Conservation (phyloP, 2,329 filamentous ascomycete genomes). For the Venturia nashicola region DNA sequence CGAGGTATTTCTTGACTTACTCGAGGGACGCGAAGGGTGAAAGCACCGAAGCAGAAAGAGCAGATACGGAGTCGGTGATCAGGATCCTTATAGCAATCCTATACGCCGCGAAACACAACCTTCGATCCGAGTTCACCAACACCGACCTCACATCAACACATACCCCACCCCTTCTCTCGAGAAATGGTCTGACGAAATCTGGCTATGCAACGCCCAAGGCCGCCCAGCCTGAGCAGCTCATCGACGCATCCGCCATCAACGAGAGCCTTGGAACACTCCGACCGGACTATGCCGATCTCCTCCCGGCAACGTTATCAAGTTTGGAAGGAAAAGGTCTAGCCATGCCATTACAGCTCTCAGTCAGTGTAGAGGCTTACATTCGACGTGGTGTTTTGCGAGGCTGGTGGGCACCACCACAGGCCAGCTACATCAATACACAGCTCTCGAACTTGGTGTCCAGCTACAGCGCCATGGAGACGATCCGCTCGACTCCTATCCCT, state of each 20-base stretch:
- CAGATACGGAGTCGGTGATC: slow-evolving; percentile 47
- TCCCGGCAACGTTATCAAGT: slow-evolving; percentile 17
- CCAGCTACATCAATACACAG: slow-evolving; percentile 45
- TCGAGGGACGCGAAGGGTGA: slow-evolving; percentile 19
- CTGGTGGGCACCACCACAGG: slow-evolving; percentile 49
- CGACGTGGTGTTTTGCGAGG: slow-evolving; percentile 41
- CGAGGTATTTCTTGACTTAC: slow-evolving; percentile 42
- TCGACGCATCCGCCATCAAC: slow-evolving; percentile 15
- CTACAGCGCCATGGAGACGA: slow-evolving; percentile 53
- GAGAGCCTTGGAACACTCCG: slow-evolving; percentile 11
- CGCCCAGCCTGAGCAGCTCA: slow-evolving; percentile 5
- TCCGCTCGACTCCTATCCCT: slow-evolving; percentile 50
- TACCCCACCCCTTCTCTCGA: slow-evolving; percentile 21
- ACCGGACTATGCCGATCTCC: slow-evolving; percentile 22
- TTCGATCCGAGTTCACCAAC: slow-evolving; percentile 48
- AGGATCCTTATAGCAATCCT: slow-evolving; percentile 48
- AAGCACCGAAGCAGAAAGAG: slow-evolving; percentile 27
- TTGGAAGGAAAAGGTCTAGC: slow-evolving; percentile 47
- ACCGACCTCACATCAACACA: slow-evolving; percentile 22
- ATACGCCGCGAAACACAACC: slow-evolving; percentile 52
- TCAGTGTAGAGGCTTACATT: slow-evolving; percentile 49
- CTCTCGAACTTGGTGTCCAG: slow-evolving; percentile 44
- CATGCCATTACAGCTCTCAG: slow-evolving; percentile 46
- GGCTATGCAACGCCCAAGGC: slow-evolving; percentile 1
- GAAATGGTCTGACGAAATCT: not conserved